Evolutionary conservation across 2,329 filamentous ascomycete genomes (phyloP).

Genomic region (Pezicula rhizophila): DNA sequence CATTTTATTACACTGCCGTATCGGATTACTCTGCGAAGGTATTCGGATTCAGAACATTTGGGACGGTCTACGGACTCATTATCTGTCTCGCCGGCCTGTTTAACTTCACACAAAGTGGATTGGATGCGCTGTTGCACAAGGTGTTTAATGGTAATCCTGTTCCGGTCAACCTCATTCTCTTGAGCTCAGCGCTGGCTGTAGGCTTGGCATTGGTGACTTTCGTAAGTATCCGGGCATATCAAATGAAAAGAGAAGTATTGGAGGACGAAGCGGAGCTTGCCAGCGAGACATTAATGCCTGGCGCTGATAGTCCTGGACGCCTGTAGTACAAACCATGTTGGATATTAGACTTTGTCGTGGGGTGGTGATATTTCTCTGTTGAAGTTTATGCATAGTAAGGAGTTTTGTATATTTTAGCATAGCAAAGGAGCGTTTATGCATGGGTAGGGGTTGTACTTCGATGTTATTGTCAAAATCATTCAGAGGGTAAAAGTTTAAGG

Average conservation of each 20-base stretch:
- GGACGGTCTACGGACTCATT: constrained; percentile 87
- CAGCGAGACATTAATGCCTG: constrained; percentile 27
- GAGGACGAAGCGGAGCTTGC: constrained; percentile 39
- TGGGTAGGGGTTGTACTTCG: no score
- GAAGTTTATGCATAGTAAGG: no score
- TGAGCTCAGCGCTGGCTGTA: constrained; percentile 54
- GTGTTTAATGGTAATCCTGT: constrained; percentile 67
- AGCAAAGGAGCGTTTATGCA: no score
- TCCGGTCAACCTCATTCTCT: constrained; percentile 67
- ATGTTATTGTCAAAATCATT: no score
- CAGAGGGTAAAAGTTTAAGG: no score
- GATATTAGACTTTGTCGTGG: no score
- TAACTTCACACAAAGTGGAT: constrained; percentile 75
- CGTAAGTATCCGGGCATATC: constrained; percentile 39
- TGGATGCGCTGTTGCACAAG: constrained; percentile 73
- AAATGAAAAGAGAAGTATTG: constrained; percentile 33
- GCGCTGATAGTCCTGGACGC: constrained; percentile 17
- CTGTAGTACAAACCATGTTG: constrained; percentile 6
- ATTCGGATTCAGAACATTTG: constrained; percentile 86
- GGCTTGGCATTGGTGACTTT: constrained; percentile 62
- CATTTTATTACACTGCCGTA: constrained; percentile 86
- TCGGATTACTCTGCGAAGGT: constrained; percentile 88
- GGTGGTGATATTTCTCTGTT: no score
- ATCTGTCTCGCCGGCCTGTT: constrained; percentile 80
- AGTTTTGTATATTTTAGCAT: no score